These are phyloP conservation scores for Yueomyces sp. DNA, from an alignment of 805 yeast genomes.

Conservation along the genomic window DNA sequence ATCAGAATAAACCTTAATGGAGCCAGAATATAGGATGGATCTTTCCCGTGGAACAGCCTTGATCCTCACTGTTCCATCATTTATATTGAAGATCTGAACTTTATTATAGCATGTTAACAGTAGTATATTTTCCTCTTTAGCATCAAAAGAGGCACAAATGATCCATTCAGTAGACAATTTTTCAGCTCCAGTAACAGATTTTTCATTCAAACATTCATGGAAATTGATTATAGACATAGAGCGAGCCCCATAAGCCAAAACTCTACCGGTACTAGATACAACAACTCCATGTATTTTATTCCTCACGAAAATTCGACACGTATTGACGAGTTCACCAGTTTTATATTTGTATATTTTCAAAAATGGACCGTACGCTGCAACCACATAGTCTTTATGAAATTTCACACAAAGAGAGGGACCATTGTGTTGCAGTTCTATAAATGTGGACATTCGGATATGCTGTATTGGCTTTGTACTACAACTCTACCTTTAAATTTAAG, in stretches of 20 bases:
- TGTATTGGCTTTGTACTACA: too few relatives aligned
- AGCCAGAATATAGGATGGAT: conserved; percentile 80
- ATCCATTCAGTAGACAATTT: conserved; percentile 70
- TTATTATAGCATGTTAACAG: conserved; percentile 73
- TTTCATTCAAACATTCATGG: conserved; percentile 15
- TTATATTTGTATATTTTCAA: conserved; percentile 40
- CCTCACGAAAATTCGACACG: conserved; percentile 40
- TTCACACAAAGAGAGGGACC: conserved; percentile 65
- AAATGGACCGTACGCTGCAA: conserved; percentile 63
- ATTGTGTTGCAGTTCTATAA: conserved; percentile 18
- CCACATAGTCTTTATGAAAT: conserved; percentile 23
- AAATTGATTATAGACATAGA: conserved; percentile 38
- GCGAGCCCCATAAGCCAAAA: conserved; percentile 56
- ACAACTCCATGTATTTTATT: conserved; percentile 78
- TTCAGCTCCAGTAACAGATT: conserved; percentile 24
- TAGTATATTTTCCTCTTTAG: conserved; percentile 27
- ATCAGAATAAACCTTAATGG: conserved; percentile 35
- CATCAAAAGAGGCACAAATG: conserved; percentile 40
- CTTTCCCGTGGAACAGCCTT: conserved; percentile 46
- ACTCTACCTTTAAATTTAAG: too few relatives aligned
- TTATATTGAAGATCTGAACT: conserved; percentile 22
- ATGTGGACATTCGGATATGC: background rate
- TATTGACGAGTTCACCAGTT: conserved; percentile 25
- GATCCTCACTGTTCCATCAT: conserved; percentile 13
- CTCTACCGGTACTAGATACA: conserved; percentile 21